Percentiles rank a stretch among this genome's conserved stretches.
phyloP scores from a whole-genome alignment of 371 early-diverging fungal genomes.

The Coemansia linderi region DNA sequence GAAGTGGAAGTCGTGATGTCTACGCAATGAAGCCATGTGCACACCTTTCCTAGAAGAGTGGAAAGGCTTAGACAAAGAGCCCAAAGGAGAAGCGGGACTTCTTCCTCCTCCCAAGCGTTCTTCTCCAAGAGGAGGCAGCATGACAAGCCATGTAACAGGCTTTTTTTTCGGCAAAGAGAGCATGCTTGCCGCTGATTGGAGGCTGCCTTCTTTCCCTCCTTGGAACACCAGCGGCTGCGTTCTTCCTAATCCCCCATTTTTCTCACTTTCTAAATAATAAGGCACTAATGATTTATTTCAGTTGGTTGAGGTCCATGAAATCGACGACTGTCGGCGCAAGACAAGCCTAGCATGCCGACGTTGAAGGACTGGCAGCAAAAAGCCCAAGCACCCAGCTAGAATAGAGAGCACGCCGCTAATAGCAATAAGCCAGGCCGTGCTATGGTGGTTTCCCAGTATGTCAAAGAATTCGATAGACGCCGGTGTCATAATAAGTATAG shows the following conservation, averaged over 20 bases:
- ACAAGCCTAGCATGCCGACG: conserved; percentile 19
- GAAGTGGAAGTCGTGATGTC: too few species aligned
- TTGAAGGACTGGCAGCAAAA: conserved; percentile 28
- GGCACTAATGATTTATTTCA: background rate
- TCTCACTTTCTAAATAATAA: background rate
- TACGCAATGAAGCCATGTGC: too few species aligned
- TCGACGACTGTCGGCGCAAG: conserved; percentile 4
- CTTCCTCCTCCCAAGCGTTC: too few species aligned
- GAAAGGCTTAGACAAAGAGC: too few species aligned
- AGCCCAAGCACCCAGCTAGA: conserved; percentile 20
- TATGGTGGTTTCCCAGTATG: background rate
- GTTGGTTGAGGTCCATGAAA: conserved; percentile 5
- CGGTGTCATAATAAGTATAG: conserved; percentile 20
- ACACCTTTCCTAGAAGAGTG: too few species aligned
- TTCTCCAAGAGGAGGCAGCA: too few species aligned
- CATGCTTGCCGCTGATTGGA: background rate
- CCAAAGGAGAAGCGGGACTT: too few species aligned
- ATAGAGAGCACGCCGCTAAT: conserved; percentile 19
- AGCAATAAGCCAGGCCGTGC: conserved; percentile 25
- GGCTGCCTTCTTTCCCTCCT: background rate
- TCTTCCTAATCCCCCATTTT: background rate
- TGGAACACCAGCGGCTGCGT: background rate
- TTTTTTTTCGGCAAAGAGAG: too few species aligned
- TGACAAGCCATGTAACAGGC: too few species aligned
- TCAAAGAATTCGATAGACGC: conserved; percentile 20